phyloP scores from a whole-genome alignment of 805 yeast species.

The Yarrowia alimentaria region DNA sequence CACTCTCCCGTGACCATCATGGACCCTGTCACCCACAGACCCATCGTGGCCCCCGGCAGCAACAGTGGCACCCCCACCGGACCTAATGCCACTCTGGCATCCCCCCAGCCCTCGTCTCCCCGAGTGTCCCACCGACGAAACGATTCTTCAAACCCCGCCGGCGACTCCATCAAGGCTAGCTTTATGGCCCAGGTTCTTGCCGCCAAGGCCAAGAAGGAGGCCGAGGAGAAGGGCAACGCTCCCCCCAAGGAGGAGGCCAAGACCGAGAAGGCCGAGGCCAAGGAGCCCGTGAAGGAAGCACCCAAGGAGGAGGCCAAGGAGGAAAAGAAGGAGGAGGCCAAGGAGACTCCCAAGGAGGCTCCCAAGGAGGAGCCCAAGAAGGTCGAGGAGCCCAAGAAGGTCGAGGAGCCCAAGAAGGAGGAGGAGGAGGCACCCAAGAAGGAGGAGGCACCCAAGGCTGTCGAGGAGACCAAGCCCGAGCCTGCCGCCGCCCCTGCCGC shows the following conservation, averaged over 20 bases:
- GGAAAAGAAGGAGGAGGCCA: conserved; percentile 10
- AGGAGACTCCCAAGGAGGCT: conserved; percentile 31
- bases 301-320: conserved; percentile 6
- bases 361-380: conserved; percentile 29
- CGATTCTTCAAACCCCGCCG: conserved; percentile 18
- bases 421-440: conserved; percentile 17
- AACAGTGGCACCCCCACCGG: conserved; percentile 18
- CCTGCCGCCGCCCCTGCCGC: conserved; percentile 20
- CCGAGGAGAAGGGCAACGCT: conserved; percentile 21
- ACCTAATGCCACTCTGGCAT: conserved; percentile 22
- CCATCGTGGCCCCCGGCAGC: conserved; percentile 30
- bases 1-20: conserved; percentile 35
- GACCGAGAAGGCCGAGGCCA: conserved; percentile 29
- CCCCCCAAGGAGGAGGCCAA: conserved; percentile 28
- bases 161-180: conserved; percentile 25
- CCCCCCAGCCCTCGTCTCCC: conserved; percentile 22
- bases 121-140: conserved; percentile 21
- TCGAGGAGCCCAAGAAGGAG: conserved; percentile 26
- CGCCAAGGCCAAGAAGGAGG: conserved; percentile 27
- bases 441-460: conserved; percentile 9
- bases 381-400: conserved; percentile 20
- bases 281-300: conserved; percentile 13
- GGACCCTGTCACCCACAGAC: conserved; percentile 35
- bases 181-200: conserved; percentile 26
- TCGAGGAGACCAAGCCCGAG: not conserved